These are phyloP conservation scores for Sambucus nigra DNA, from an alignment of 129 eudicot species.

Conservation along the genomic window DNA sequence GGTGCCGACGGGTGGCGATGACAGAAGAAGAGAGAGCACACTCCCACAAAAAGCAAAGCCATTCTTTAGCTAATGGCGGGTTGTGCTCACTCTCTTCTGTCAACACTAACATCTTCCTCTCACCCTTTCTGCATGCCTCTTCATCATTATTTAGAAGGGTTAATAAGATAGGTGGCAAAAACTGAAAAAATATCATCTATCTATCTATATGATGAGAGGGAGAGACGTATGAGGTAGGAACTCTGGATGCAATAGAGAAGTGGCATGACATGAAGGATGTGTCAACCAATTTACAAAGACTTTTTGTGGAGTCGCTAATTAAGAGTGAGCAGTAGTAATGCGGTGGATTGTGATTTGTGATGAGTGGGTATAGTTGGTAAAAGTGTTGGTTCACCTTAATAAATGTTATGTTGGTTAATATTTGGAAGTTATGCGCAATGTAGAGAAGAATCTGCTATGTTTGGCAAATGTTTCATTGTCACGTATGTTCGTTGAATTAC, in stretches of 20 bases:
- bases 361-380: background rate
- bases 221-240: background rate
- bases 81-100: constrained; percentile 54
- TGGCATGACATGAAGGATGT: background rate
- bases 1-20: constrained; percentile 19
- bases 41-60: constrained; percentile 22
- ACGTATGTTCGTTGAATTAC: no score
- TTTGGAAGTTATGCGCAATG: constrained; percentile 4
- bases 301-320: no score
- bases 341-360: no score
- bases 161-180: no score
- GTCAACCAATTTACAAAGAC: constrained; percentile 3
- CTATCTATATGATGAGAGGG: background rate
- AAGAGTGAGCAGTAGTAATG: no score
- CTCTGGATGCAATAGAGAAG: constrained; percentile 8
- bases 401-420: background rate
- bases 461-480: background rate
- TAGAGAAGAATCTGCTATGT: constrained; percentile 7
- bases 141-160: background rate
- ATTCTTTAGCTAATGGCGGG: constrained; percentile 22
- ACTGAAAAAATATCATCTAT: no score
- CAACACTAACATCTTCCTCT: constrained; percentile 16
- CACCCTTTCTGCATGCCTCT: background rate
- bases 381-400: background rate
- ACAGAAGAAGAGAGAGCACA: constrained; percentile 46